Base-by-base conservation (phyloP, 768 basidiomycete species). In the Agrocybe pediades region DNA sequence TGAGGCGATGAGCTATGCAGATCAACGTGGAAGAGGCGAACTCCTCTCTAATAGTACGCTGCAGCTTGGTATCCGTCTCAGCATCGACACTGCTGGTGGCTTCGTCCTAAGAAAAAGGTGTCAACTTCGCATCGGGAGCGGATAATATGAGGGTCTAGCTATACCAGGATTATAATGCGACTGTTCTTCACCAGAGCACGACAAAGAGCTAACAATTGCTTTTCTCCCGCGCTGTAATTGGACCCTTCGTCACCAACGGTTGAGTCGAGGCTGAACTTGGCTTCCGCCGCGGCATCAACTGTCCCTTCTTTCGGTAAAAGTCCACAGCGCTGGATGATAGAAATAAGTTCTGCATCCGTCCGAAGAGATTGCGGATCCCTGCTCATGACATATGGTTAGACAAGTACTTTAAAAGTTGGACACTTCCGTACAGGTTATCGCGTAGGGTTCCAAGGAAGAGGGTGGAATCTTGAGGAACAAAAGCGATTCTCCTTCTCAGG, bases 161-260 rank as follows among this genome's bases (percentile, higher is more conserved):
- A n/a, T n/a, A 83, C 83, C 59, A 84, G 64, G 24, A 84, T 71
- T 46, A 87, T 80, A 54, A 87, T 79, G 15, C 75, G 73, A 60
- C 81, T 83, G 43, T 82, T 79, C 66, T 84, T 84, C 27, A 84
- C 81, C 15, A 88, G 70, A 0, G 84, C 85, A 24, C 86, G 74
- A 58, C 80, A 80, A 3, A 88, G 68, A 5, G 85, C 84, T 9
- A 86, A 73, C 40, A 87, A 70, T 58, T 88, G 85, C 54, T 81
- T 81, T 66, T 88, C 86, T n/a, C 86, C 86, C 2, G 81, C 83
- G 54, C 81, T 83, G 62, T 79, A 86, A 61, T 87, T 88, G 1
- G 76, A 75, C 1, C 84, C 87, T 68, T 88, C 87, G 59, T 86
- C 82, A 7, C 81, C 78, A 6, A 90, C 84, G 1, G 69, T 65